phyloP scores from a whole-genome alignment of 768 basidiomycete genomes.

The Roridomyces roridus region DNA sequence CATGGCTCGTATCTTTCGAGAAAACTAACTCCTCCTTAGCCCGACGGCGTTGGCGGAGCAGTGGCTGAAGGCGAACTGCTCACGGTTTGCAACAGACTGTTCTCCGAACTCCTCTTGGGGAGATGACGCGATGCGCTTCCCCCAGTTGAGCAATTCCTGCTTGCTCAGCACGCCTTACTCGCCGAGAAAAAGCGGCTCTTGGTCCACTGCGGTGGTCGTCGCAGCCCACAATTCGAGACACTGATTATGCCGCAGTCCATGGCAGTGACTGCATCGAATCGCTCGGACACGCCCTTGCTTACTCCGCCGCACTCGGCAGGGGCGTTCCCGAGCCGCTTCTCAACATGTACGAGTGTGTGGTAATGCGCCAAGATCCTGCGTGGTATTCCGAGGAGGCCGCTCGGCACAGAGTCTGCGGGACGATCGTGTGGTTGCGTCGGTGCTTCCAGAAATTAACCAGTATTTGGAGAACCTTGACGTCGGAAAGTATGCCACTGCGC shows the following conservation, averaged over 20 bases:
- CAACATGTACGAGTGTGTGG: slow-evolving; percentile 60
- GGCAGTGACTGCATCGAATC: slow-evolving; percentile 57
- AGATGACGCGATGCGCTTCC: slow-evolving; percentile 58
- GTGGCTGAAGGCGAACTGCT: slow-evolving; percentile 54
- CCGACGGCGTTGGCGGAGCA: slow-evolving; percentile 24
- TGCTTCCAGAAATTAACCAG: slow-evolving; percentile 47
- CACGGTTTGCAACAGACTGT: slow-evolving; percentile 59
- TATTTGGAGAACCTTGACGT: slow-evolving; percentile 53
- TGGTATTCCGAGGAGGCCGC: slow-evolving; percentile 66
- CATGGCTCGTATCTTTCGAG: slow-evolving; percentile 48
- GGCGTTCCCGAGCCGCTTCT: slow-evolving; percentile 55
- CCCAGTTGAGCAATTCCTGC: too few species aligned
- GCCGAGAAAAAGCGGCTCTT: slow-evolving; percentile 53
- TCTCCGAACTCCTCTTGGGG: slow-evolving; percentile 63
- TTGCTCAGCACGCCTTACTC: slow-evolving; percentile 63
- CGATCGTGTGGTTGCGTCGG: slow-evolving; percentile 49
- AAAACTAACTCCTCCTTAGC: slow-evolving; percentile 33
- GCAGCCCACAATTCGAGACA: slow-evolving; percentile 56
- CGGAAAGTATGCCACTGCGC: slow-evolving; percentile 56
- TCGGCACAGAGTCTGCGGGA: slow-evolving; percentile 53
- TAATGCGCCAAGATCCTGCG: slow-evolving; percentile 59
- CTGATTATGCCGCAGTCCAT: slow-evolving; percentile 64
- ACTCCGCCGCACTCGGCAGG: slow-evolving; percentile 54
- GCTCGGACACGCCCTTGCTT: slow-evolving; percentile 69
- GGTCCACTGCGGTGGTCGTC: slow-evolving; percentile 47